phyloP scores from a whole-genome alignment of 768 basidiomycete genomes.

The Russula olivacea region DNA sequence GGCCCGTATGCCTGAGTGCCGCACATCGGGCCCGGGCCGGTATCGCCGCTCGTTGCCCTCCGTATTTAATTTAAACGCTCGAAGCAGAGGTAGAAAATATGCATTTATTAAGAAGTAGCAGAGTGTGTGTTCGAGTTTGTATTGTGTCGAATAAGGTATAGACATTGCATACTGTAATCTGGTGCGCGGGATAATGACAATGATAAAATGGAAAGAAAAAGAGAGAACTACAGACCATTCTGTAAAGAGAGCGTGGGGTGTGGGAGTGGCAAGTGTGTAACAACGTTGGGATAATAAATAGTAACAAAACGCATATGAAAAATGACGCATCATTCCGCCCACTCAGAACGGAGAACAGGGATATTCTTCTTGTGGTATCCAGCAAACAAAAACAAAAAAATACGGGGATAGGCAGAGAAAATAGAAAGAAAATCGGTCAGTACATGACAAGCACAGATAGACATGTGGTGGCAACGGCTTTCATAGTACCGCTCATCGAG shows the following conservation, averaged over 20 bases:
- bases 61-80: too few species aligned
- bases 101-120: not conserved
- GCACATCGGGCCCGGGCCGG: not conserved
- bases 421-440: not conserved
- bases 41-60: not conserved
- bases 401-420: not conserved
- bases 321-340: not conserved
- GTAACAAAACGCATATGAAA: not conserved
- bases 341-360: not conserved
- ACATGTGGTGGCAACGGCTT: too few species aligned
- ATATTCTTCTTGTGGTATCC: slow-evolving; percentile 4
- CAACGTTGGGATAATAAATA: not conserved
- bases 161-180: slow-evolving; percentile 14
- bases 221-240: too few species aligned
- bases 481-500: not conserved
- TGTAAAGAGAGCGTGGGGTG: too few species aligned
- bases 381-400: not conserved
- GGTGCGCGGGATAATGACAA: slow-evolving; percentile 2
- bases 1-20: too few species aligned
- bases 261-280: too few species aligned
- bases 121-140: not conserved
- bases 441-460: slow-evolving; percentile 3
- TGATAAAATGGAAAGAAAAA: not conserved
- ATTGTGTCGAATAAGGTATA: slow-evolving; percentile 7
- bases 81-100: not conserved